These are phyloP conservation scores for Cornus controversa DNA, from an alignment of 148 eudicot species.

Conservation along the genomic window DNA sequence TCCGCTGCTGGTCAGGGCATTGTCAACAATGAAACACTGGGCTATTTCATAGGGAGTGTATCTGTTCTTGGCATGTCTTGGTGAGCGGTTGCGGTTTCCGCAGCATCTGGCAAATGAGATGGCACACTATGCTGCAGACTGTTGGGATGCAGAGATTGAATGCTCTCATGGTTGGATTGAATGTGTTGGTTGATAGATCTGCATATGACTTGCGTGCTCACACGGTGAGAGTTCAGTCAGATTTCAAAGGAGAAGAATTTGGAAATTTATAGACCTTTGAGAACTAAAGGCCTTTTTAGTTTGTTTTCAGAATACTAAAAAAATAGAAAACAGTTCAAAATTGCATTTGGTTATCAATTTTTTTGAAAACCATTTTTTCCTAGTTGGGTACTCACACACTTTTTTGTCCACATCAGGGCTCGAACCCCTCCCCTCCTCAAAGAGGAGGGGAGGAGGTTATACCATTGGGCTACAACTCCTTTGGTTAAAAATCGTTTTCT, in stretches of 20 bases:
- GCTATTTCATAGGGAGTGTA: constrained; percentile 94
- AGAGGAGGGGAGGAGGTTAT: too few relatives aligned
- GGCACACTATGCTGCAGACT: constrained; percentile 99
- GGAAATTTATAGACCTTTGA: background rate
- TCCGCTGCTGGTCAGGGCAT: constrained; percentile 51
- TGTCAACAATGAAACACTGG: constrained; percentile 91
- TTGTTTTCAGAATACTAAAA: too few relatives aligned
- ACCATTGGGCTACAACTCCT: too few relatives aligned
- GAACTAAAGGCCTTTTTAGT: background rate
- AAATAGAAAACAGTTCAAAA: too few relatives aligned
- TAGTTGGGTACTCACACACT: constrained; percentile 84
- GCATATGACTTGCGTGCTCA: constrained; percentile 92
- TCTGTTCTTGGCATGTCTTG: constrained; percentile 73
- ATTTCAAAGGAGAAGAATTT: background rate
- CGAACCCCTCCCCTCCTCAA: too few relatives aligned
- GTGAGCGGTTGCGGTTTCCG: constrained; percentile 78
- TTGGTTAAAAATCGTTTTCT: too few relatives aligned
- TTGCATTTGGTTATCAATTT: too few relatives aligned
- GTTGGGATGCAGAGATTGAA: constrained; percentile 99
- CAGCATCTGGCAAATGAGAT: constrained; percentile 99
- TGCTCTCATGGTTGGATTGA: constrained; percentile 96
- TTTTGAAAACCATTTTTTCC: too few relatives aligned
- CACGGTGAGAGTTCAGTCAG: constrained; percentile 46
- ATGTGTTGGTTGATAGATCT: constrained; percentile 95
- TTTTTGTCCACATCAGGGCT: too few relatives aligned